A percentile compares a stretch with the other conserved stretches of the same genome.
phyloP scores from a whole-genome alignment of 2,329 filamentous ascomycete genomes.

The Plectosphaerella sp. region DNA sequence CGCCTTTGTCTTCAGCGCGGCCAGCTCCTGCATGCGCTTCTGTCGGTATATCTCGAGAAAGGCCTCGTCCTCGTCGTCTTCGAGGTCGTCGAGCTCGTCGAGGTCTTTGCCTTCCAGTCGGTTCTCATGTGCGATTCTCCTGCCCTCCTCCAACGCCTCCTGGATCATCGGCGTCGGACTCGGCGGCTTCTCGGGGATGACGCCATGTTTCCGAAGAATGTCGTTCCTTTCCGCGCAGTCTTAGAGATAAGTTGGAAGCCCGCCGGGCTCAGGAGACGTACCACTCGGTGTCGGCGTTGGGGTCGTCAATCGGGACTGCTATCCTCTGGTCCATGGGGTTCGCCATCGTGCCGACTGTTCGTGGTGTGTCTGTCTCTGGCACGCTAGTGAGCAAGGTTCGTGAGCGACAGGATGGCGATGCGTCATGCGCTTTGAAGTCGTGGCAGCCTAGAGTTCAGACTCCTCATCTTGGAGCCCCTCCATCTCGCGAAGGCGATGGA shows the following conservation, averaged over 20 bases:
- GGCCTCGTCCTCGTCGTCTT: slow-evolving; percentile 91
- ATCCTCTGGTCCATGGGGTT: slow-evolving; percentile 61
- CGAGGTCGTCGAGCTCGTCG: slow-evolving; percentile 87
- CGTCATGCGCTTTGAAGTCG: neutral
- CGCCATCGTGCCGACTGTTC: slow-evolving; percentile 40
- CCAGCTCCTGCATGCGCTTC: slow-evolving; percentile 81
- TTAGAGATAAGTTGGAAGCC: neutral
- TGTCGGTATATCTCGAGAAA: slow-evolving; percentile 86
- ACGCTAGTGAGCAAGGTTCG: too few relatives aligned
- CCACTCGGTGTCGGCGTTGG: slow-evolving; percentile 98
- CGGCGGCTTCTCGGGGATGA: slow-evolving; percentile 96
- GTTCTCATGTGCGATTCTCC: slow-evolving; percentile 83
- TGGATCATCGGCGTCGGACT: slow-evolving; percentile 95
- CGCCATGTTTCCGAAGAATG: slow-evolving; percentile 90
- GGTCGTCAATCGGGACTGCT: slow-evolving; percentile 84
- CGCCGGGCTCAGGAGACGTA: slow-evolving; percentile 32
- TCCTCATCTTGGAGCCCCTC: neutral
- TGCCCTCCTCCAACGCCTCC: slow-evolving; percentile 83
- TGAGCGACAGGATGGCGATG: too few relatives aligned
- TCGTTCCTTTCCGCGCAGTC: slow-evolving; percentile 68
- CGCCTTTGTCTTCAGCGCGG: slow-evolving; percentile 67
- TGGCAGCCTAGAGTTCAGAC: neutral
- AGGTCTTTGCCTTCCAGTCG: slow-evolving; percentile 90
- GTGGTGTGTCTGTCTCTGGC: neutral
- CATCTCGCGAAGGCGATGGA: neutral